Percentiles rank a stretch among this genome's conserved stretches.
Conservation (phyloP, 305 asterid species). For the Fraxinus albicans region DNA sequence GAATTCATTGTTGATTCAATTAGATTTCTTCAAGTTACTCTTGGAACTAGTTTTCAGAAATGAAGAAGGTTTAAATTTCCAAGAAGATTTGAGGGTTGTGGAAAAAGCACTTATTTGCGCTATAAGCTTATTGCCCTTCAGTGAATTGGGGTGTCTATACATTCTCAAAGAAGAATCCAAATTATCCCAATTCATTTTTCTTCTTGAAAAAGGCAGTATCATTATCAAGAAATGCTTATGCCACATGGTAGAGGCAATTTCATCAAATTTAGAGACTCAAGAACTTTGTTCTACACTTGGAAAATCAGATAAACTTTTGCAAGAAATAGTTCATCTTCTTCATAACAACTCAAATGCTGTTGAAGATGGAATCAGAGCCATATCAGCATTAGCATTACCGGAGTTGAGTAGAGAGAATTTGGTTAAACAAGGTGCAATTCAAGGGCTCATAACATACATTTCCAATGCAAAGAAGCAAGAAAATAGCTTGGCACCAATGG, state of each 20-base stretch:
- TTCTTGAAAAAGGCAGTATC: slow-evolving; percentile 35
- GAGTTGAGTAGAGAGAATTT: slow-evolving; percentile 28
- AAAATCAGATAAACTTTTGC: slow-evolving; percentile 23
- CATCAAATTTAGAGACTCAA: slow-evolving; percentile 24
- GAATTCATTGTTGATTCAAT: slow-evolving; percentile 33
- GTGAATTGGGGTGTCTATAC: slow-evolving; percentile 32
- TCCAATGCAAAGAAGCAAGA: slow-evolving; percentile 12
- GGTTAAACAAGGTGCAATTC: slow-evolving; percentile 29
- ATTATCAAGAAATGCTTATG: slow-evolving; percentile 41
- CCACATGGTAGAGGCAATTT: slow-evolving; percentile 37
- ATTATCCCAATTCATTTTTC: slow-evolving; percentile 16
- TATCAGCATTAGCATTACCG: slow-evolving; percentile 27
- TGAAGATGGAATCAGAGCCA: slow-evolving; percentile 37
- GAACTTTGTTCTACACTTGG: slow-evolving; percentile 33
- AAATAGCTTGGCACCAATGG: slow-evolving; percentile 32
- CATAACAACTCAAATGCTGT: slow-evolving; percentile 13
- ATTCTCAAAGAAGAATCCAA: slow-evolving; percentile 30
- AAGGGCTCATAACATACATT: slow-evolving; percentile 35
- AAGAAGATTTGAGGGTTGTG: slow-evolving; percentile 19
- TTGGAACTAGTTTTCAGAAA: slow-evolving; percentile 25
- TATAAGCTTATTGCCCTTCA: slow-evolving; percentile 38
- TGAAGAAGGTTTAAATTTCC: not conserved
- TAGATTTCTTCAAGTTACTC: slow-evolving; percentile 30
- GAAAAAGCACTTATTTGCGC: slow-evolving; percentile 40
- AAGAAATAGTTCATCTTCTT: slow-evolving; percentile 18